Base-by-base conservation (phyloP, 1,284 basidiomycete genomes). In the Ceratobasidium theobromae region DNA sequence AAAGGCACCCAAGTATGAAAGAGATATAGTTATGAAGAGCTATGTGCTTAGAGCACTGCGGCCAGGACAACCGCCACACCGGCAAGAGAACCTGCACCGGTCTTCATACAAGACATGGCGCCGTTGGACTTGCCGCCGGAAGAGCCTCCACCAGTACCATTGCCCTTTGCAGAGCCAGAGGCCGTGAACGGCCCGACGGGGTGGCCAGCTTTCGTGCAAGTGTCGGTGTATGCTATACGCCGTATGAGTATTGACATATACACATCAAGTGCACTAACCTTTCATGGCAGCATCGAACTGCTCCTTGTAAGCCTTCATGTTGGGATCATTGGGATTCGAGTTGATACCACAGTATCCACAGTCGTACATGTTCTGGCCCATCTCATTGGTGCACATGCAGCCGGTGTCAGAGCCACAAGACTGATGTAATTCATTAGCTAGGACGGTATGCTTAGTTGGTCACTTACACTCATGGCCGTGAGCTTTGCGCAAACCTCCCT, bases 301-400 rank as follows among this genome's bases (percentile, higher is more conserved):
- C 16, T 40, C 27, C 23, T 58, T 58, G 43, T 46, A 45, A 2
- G 4, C 12, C 23, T n/a, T 30, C n/a, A 58, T 30, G 18, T 48
- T 21, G 4, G 55, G 55, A 16, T 58, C 28, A n/a, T 41, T 58
- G 3, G 16, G 11, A 12, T 32, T 4, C 41, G 9, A 46, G 21
- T 58, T 48, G 55, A 58, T 58, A 18, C 55, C 55, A 28, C 55
- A 58, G 25, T 41, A 30, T 6, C 55, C 55, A 23, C 55, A 58
- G 21, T 48, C 43, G n/a, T 46, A 23, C 1, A 58, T 30, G 2
- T 43, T 28, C 12, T 58, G 41, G 4, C 41, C 55, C 28, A 58
- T 58, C 28, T 30, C 55, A 6, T 46, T 48, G 41, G 55, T 58
- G 28, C 55, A 58, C 43, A 58, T 58, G 55, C 55, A 58, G 4